These are phyloP conservation scores for Zymoseptoria pseudotritici DNA, from an alignment of 2,329 filamentous ascomycete genomes.

Conservation along the genomic window DNA sequence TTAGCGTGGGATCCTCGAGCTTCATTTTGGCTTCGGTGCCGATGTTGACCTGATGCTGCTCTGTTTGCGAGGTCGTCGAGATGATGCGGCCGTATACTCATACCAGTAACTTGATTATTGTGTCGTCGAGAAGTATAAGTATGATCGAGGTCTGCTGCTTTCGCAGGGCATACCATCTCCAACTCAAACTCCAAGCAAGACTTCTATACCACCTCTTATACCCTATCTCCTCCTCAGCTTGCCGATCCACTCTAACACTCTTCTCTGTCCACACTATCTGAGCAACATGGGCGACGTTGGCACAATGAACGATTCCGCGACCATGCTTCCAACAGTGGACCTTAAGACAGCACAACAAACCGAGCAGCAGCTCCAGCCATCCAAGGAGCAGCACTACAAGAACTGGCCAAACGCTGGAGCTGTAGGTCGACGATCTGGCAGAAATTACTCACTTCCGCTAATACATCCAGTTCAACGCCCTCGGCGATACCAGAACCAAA, in stretches of 20 bases:
- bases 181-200: not conserved
- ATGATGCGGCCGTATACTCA: not conserved
- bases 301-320: not conserved
- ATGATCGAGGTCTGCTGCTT: not conserved
- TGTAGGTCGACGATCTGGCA: not conserved
- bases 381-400: not conserved
- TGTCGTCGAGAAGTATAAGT: not conserved
- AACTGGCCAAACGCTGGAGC: conserved; percentile 1
- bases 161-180: not conserved
- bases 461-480: conserved; percentile 4
- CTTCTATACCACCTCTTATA: not conserved
- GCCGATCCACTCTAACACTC: not conserved
- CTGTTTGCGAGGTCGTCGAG: not conserved
- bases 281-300: not conserved
- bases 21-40: not conserved
- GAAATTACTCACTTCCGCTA: not conserved
- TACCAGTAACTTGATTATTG: not conserved
- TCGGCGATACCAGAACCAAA: conserved; percentile 1
- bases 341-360: not conserved
- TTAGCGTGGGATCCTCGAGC: not conserved
- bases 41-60: not conserved
- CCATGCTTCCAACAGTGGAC: not conserved
- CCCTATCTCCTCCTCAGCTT: not conserved
- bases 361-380: not conserved
- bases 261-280: not conserved